A percentile compares a stretch with the other conserved stretches of the same genome.
phyloP scores from a whole-genome alignment of 306 rosid species.

The Fagus sylvatica region DNA sequence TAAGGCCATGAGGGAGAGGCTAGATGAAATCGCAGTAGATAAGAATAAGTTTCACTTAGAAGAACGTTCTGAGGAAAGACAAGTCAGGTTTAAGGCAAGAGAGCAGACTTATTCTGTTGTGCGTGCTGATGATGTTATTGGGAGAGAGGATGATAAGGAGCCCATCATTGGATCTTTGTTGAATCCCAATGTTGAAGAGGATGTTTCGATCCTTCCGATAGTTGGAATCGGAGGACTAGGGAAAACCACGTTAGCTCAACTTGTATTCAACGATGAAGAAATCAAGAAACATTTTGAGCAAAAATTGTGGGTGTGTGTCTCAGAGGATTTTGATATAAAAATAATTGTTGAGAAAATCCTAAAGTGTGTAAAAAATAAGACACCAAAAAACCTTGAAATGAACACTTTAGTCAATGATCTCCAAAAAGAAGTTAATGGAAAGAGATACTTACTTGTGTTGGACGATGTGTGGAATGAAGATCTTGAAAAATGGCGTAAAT shows the following conservation, averaged over 20 bases:
- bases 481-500: not conserved
- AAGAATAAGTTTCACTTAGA: too few relatives aligned
- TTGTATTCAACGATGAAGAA: not conserved
- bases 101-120: not conserved
- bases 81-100: not conserved
- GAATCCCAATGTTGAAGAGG: not conserved
- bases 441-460: constrained; percentile 7
- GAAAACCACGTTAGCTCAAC: constrained; percentile 16
- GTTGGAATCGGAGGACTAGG: constrained; percentile 26
- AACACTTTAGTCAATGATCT: not conserved
- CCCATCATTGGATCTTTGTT: not conserved
- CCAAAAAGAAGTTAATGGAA: not conserved
- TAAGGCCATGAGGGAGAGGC: rapidly evolving
- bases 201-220: not conserved
- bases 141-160: constrained; percentile 17
- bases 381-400: not conserved
- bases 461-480: constrained; percentile 22
- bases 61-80: rapidly evolving
- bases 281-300: not conserved
- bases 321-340: not conserved
- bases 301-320: not conserved
- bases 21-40: too few relatives aligned
- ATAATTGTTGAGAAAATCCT: not conserved
- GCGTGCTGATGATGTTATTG: not conserved
- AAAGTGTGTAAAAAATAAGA: not conserved